A percentile compares a stretch with the other conserved stretches of the same genome.
These are phyloP conservation scores for Scleromitrula shiraiana DNA, from an alignment of 2,329 filamentous ascomycete genomes.

Conservation along the genomic window DNA sequence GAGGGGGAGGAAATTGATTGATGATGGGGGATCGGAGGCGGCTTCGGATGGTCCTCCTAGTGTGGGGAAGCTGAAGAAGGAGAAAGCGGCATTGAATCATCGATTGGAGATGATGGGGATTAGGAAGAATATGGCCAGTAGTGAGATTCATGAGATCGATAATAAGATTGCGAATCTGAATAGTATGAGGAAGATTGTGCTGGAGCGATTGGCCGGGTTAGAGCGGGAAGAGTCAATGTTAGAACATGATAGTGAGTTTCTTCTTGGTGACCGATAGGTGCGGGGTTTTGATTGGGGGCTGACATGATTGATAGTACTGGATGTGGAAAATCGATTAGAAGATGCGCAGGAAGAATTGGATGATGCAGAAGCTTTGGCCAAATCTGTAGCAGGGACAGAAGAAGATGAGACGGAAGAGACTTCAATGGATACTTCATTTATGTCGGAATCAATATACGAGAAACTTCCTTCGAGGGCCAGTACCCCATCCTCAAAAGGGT, in stretches of 20 bases:
- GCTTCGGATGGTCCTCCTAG: constrained; percentile 51
- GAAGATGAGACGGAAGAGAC: constrained; percentile 36
- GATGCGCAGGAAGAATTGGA: constrained; percentile 52
- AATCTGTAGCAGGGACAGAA: constrained; percentile 45
- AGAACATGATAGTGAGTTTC: constrained; percentile 71
- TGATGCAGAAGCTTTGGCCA: constrained; percentile 48
- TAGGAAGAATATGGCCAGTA: constrained; percentile 94
- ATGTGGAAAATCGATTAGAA: constrained; percentile 54
- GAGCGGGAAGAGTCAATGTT: constrained; percentile 87
- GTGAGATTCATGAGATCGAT: constrained; percentile 93
- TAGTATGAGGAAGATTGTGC: constrained; percentile 83
- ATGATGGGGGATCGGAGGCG: constrained; percentile 35
- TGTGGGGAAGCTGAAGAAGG: constrained; percentile 67
- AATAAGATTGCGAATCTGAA: constrained; percentile 91
- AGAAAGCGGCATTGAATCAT: constrained; percentile 72
- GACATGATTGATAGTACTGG: constrained; percentile 42
- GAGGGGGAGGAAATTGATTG: constrained; percentile 67
- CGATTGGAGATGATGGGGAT: constrained; percentile 85
- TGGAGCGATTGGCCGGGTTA: constrained; percentile 76
- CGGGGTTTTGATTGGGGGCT: constrained; percentile 10
- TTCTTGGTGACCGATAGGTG: not conserved
- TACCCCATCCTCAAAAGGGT: constrained; percentile 38
- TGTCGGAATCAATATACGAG: constrained; percentile 97
- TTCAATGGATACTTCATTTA: constrained; percentile 58
- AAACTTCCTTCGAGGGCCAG: constrained; percentile 60